These are phyloP conservation scores for Debaryomyces sp. DNA, from an alignment of 1,139 yeast genomes.

Conservation along the genomic window DNA sequence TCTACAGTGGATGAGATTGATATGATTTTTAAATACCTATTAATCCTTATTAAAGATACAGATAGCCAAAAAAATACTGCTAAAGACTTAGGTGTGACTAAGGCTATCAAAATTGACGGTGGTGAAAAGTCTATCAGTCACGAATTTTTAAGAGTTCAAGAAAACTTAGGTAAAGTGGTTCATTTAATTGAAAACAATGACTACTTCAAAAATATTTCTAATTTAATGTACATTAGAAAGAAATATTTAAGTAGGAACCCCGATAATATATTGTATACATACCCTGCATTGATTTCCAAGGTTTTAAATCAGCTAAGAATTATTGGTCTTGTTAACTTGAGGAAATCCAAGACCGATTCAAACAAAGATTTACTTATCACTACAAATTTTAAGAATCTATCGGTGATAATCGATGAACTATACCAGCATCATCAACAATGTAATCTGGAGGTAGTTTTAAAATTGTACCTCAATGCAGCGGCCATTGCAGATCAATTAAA, in stretches of 20 bases:
- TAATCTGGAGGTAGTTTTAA: slow-evolving; percentile 52
- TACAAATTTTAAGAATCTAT: slow-evolving; percentile 68
- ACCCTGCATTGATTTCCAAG: slow-evolving; percentile 70
- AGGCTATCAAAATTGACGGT: slow-evolving; percentile 32
- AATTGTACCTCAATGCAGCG: slow-evolving; percentile 59
- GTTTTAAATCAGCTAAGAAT: slow-evolving; percentile 63
- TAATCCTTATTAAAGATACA: slow-evolving; percentile 39
- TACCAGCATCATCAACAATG: slow-evolving; percentile 51
- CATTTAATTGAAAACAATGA: slow-evolving; percentile 59
- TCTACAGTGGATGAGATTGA: slow-evolving; percentile 40
- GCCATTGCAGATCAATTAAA: slow-evolving; percentile 75
- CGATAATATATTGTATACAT: slow-evolving; percentile 61
- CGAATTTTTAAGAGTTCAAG: slow-evolving; percentile 58
- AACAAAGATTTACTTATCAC: slow-evolving; percentile 39
- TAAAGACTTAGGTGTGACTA: slow-evolving; percentile 40
- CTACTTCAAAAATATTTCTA: slow-evolving; percentile 53
- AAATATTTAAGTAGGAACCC: slow-evolving; percentile 57
- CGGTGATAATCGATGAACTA: slow-evolving; percentile 72
- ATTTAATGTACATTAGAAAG: slow-evolving; percentile 59
- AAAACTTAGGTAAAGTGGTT: slow-evolving; percentile 69
- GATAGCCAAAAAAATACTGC: slow-evolving; percentile 33
- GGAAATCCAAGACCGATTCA: slow-evolving; percentile 22
- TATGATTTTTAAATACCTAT: slow-evolving; percentile 45
- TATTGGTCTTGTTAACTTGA: slow-evolving; percentile 33
- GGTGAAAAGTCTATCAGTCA: slow-evolving; percentile 36